Evolutionary conservation across 306 rosid genomes (phyloP).

Genomic region (Vigna reflexopilosa): DNA sequence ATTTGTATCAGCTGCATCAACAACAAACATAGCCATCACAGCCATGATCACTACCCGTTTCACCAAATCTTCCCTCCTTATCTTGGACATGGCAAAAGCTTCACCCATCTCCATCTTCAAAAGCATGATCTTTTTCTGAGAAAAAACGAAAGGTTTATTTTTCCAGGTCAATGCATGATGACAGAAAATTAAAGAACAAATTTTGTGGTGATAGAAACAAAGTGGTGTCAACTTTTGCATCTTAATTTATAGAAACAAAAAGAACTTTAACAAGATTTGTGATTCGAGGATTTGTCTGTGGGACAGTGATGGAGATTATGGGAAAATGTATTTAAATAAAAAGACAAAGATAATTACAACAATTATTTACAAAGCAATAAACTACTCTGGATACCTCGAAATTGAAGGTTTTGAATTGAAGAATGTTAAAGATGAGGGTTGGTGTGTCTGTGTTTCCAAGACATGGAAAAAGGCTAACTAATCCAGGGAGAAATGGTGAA

Average conservation of each 20-base stretch:
- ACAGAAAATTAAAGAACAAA: slow-evolving; percentile 33
- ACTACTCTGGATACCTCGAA: slow-evolving; percentile 31
- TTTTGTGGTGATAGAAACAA: slow-evolving; percentile 53
- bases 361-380: slow-evolving; percentile 35
- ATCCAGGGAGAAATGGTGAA: slow-evolving; percentile 17
- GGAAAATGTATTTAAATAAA: not conserved
- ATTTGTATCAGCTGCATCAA: slow-evolving; percentile 66
- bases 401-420: slow-evolving; percentile 32
- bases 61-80: slow-evolving; percentile 20
- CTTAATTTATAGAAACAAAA: too few relatives aligned
- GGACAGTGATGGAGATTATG: too few relatives aligned
- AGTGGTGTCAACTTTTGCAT: slow-evolving; percentile 15
- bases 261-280: too few relatives aligned
- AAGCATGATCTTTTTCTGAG: slow-evolving; percentile 22
- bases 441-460: slow-evolving; percentile 35
- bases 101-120: slow-evolving; percentile 47
- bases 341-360: not conserved
- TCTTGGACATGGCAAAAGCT: slow-evolving; percentile 26
- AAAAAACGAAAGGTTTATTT: not conserved
- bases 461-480: slow-evolving; percentile 34
- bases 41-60: slow-evolving; percentile 31
- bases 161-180: slow-evolving; percentile 17
- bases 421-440: slow-evolving; percentile 19
- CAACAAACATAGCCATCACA: slow-evolving; percentile 44
- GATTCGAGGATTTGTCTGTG: too few relatives aligned